phyloP scores from a whole-genome alignment of 2,329 filamentous ascomycete species.

The Alternaria atra region DNA sequence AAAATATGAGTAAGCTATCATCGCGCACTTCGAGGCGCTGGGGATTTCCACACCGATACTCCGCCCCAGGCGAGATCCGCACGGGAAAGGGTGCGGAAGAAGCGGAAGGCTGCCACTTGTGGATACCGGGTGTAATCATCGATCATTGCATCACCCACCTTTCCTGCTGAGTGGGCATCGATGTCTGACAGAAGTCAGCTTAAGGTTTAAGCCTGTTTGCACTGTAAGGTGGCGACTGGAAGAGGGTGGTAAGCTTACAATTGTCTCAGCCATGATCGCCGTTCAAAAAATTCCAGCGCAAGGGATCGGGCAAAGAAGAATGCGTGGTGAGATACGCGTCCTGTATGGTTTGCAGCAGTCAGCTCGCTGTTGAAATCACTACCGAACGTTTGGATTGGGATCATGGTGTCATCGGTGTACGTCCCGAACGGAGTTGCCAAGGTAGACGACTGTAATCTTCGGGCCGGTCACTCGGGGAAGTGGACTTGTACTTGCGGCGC shows the following conservation, averaged over 20 bases:
- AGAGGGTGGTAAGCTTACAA: slow-evolving; percentile 11
- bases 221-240: not conserved
- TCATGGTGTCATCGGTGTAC: not conserved
- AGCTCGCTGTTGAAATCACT: not conserved
- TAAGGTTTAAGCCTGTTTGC: not conserved
- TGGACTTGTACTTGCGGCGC: not conserved
- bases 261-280: slow-evolving; percentile 12
- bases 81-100: slow-evolving; percentile 30
- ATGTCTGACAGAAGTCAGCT: not conserved
- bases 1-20: not conserved
- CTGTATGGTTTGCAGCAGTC: not conserved
- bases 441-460: not conserved
- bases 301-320: not conserved
- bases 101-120: slow-evolving; percentile 24
- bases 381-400: not conserved
- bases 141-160: not conserved
- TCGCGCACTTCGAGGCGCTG: not conserved
- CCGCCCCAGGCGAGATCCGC: not conserved
- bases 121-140: not conserved
- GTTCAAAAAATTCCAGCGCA: not conserved
- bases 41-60: slow-evolving; percentile 9
- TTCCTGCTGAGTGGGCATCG: not conserved
- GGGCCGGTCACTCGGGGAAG: not conserved
- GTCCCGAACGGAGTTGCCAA: not conserved
- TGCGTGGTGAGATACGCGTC: not conserved